Percentiles rank a stretch among this genome's conserved stretches.
Evolutionary conservation across 768 basidiomycete species (phyloP).

Genomic region (Xerocomus potaroensis): DNA sequence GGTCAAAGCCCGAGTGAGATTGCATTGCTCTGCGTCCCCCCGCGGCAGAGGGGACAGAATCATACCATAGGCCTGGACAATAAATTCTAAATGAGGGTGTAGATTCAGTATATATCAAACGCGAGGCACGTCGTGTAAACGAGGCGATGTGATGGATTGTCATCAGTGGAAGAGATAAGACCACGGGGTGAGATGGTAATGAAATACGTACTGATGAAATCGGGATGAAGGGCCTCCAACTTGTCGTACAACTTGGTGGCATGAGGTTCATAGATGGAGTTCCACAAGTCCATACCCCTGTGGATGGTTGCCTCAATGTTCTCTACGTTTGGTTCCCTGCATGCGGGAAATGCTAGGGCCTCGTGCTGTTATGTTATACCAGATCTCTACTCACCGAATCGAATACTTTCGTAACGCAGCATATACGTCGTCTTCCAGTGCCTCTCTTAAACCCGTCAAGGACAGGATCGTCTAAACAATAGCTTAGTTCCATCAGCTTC

Average conservation of each 20-base stretch:
- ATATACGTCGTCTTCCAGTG: constrained; percentile 79
- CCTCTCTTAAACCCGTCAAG: constrained; percentile 70
- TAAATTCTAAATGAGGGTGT: constrained; percentile 56
- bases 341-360: constrained; percentile 20
- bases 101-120: constrained; percentile 29
- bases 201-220: constrained; percentile 81
- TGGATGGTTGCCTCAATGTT: constrained; percentile 65
- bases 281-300: constrained; percentile 74
- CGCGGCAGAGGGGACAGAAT: constrained; percentile 73
- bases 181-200: constrained; percentile 31
- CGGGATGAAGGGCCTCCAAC: constrained; percentile 84
- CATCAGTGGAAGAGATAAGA: constrained; percentile 30
- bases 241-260: constrained; percentile 86
- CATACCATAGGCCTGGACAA: constrained; percentile 81
- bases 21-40: constrained; percentile 66
- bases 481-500: constrained; percentile 6
- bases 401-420: constrained; percentile 60
- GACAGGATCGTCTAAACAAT: constrained; percentile 69
- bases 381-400: constrained; percentile 49
- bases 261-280: constrained; percentile 85
- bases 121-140: constrained; percentile 29
- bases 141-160: constrained; percentile 29
- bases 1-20: constrained; percentile 79
- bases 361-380: constrained; percentile 15
- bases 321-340: constrained; percentile 55